Conservation (phyloP, 495 filamentous ascomycete species). For the Penicillium paxilli region DNA sequence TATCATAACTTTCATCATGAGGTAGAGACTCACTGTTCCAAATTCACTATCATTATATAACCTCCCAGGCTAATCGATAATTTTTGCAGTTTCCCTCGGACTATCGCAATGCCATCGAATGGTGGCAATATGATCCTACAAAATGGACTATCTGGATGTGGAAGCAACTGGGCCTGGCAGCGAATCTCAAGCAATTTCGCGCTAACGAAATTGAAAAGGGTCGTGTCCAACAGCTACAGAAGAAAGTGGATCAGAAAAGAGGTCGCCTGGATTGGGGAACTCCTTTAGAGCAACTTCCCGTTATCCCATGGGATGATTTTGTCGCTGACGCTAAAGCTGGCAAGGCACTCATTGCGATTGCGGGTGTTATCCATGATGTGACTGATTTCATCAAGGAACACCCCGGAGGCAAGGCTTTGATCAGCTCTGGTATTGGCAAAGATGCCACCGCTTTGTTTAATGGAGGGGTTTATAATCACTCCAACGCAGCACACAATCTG, state of each 20-base stretch:
- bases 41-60: not conserved
- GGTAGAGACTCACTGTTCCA: slow-evolving; percentile 1
- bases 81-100: slow-evolving; percentile 78
- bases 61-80: not conserved
- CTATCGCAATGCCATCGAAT: slow-evolving; percentile 92
- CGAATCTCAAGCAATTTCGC: slow-evolving; percentile 88
- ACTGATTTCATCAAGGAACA: slow-evolving; percentile 84
- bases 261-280: slow-evolving; percentile 84
- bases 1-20: slow-evolving; percentile 98
- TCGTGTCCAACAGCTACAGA: slow-evolving; percentile 86
- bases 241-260: slow-evolving; percentile 93
- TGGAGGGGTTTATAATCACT: slow-evolving; percentile 89
- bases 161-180: slow-evolving; percentile 87
- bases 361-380: slow-evolving; percentile 89
- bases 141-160: slow-evolving; percentile 90
- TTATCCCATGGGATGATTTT: slow-evolving; percentile 88
- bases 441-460: slow-evolving; percentile 95
- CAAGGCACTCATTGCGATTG: slow-evolving; percentile 76
- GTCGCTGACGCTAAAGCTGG: slow-evolving; percentile 74
- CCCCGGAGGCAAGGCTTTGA: slow-evolving; percentile 72
- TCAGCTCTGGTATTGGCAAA: slow-evolving; percentile 34
- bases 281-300: slow-evolving; percentile 83
- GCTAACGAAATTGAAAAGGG: slow-evolving; percentile 95
- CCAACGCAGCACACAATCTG: slow-evolving; percentile 89
- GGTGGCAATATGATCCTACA: slow-evolving; percentile 93